Evolutionary conservation across 2,329 filamentous ascomycete species (phyloP), one percentile per base, ranked within the genome.

Genomic region (Periglandula ipomoeae): DNA sequence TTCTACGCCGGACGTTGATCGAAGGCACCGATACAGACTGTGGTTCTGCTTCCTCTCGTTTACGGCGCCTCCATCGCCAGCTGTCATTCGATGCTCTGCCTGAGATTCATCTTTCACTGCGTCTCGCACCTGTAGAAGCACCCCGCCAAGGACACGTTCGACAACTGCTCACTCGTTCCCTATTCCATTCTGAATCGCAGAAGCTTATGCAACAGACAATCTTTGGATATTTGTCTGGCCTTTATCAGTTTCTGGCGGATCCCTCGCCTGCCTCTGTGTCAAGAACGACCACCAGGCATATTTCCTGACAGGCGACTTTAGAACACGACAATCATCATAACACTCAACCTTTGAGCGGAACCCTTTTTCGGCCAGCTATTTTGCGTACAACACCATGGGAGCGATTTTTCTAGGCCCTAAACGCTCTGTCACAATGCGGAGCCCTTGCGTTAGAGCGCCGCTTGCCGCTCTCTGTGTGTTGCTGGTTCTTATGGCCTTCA

Each of bases 401-500:
- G 64, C 63, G 47, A 67, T 60, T 55, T 58, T 70, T 52, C 59
- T 65, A 27, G 58, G 63, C 50, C 57, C 69, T 20, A 51, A 55
- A 42, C 72, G 66, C 54, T 64, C 71, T 53, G 64, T 73, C 62
- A 73, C 61, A 54, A 73, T 75, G 71, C 67, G 74, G 53, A 74
- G 71, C 55, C 70, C 72, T 4, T 68, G 75, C 48, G 64, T 66
- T 38, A 66, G 70, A 61, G 71, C 68, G 44, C 59, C 75, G 11
- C 50, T 73, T 27, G 65, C 73, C 54, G 68, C 71, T 44, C 56
- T 70, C 20, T 63, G 64, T 50, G 60, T 76, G 46, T 58, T 75
- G 9, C 51, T 73, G 49, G 58, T 75, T 40, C 60, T 74, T 43
- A 61, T 62, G 42, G 52, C 70, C 26, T 63, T 70, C 6, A 64